Percentiles rank a stretch among this genome's conserved stretches.
These are phyloP conservation scores for Candida xiaguanensis DNA, from an alignment of 805 yeast species.

Conservation along the genomic window DNA sequence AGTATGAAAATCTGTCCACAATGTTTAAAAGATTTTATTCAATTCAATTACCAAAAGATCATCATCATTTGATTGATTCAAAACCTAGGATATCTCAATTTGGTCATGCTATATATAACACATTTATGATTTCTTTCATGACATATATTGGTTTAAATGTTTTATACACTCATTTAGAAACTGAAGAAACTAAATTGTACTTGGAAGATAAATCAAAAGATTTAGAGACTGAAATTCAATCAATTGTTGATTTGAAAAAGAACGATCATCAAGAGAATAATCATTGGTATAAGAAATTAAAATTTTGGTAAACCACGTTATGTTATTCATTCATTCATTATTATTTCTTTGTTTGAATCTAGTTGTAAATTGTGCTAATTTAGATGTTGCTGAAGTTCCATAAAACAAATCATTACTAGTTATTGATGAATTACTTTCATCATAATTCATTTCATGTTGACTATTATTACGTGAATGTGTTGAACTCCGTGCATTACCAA, in stretches of 20 bases:
- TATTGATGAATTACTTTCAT: slow-evolving; percentile 9
- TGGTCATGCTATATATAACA: slow-evolving; percentile 33
- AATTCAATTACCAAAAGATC: slow-evolving; percentile 7
- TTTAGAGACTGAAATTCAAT: slow-evolving; percentile 24
- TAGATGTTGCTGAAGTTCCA: slow-evolving; percentile 21
- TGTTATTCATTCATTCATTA: background rate
- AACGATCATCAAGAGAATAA: slow-evolving; percentile 13
- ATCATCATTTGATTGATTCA: background rate
- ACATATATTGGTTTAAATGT: slow-evolving; percentile 35
- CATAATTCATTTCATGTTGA: slow-evolving; percentile 2
- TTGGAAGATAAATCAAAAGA: slow-evolving; percentile 15
- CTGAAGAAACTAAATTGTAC: slow-evolving; percentile 18
- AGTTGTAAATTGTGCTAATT: slow-evolving; percentile 32
- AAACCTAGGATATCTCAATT: slow-evolving; percentile 36
- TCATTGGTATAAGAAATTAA: slow-evolving; percentile 10
- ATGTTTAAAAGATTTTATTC: slow-evolving; percentile 1
- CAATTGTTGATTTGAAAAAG: slow-evolving; percentile 24
- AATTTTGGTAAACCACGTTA: slow-evolving; percentile 11
- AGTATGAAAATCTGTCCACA: background rate
- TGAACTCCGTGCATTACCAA: background rate
- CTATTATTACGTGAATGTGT: slow-evolving; percentile 1
- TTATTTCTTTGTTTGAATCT: slow-evolving; percentile 18
- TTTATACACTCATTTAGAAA: slow-evolving; percentile 29
- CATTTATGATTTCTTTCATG: slow-evolving; percentile 37
- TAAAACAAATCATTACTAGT: slow-evolving; percentile 17